Conservation (phyloP, 2,329 filamentous ascomycete species). For the Exophiala lecanii-corni region DNA sequence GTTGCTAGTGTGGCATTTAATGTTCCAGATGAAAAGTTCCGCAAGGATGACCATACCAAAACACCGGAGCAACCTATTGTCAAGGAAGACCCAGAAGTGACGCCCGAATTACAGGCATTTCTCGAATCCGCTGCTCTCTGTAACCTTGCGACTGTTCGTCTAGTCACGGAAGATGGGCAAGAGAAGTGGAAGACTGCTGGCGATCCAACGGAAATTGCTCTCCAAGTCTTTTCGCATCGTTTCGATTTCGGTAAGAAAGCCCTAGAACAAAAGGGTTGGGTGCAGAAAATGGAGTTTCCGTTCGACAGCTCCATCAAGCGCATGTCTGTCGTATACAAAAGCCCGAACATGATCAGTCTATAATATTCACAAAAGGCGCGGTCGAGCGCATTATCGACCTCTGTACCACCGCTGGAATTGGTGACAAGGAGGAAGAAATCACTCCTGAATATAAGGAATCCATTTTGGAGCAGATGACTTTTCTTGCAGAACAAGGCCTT, state of each 20-base stretch:
- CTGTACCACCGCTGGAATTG: slow-evolving; percentile 46
- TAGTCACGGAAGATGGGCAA: slow-evolving; percentile 34
- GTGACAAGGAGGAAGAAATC: slow-evolving; percentile 37
- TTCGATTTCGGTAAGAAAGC: slow-evolving; percentile 50
- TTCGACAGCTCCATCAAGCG: slow-evolving; percentile 63
- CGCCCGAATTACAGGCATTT: slow-evolving; percentile 46
- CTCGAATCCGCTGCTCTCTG: slow-evolving; percentile 53
- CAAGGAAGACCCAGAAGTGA: slow-evolving; percentile 35
- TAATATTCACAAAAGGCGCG: slow-evolving; percentile 58
- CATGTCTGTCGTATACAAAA: slow-evolving; percentile 59
- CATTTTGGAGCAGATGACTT: slow-evolving; percentile 53
- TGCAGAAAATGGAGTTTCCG: slow-evolving; percentile 57
- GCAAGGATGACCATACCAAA: slow-evolving; percentile 29
- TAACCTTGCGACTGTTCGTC: slow-evolving; percentile 49
- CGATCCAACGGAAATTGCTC: slow-evolving; percentile 64
- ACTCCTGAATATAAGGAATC: slow-evolving; percentile 39
- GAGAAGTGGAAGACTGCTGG: slow-evolving; percentile 54
- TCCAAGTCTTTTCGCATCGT: slow-evolving; percentile 61
- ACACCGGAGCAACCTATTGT: slow-evolving; percentile 23
- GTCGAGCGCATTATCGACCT: slow-evolving; percentile 57
- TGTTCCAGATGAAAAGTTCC: slow-evolving; percentile 49
- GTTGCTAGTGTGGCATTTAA: slow-evolving; percentile 59
- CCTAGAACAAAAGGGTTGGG: slow-evolving; percentile 42
- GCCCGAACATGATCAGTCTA: slow-evolving; percentile 26
- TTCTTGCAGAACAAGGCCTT: slow-evolving; percentile 54